Conservation (phyloP, 164 flowering plant species). For the Magnolia sinica region DNA sequence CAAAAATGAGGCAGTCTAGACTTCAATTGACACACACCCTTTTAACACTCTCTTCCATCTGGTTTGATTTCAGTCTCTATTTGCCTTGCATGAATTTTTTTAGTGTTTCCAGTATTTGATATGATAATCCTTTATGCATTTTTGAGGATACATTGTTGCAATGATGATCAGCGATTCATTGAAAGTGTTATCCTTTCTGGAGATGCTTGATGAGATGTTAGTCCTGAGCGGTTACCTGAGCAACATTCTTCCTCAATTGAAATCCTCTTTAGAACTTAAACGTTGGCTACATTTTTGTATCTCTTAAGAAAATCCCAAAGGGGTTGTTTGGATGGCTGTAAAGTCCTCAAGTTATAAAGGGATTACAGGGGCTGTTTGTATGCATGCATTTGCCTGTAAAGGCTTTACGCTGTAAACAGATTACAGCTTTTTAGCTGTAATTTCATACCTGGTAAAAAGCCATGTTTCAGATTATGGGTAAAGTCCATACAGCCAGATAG, state of each 20-base stretch:
- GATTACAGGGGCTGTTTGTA: too few relatives aligned
- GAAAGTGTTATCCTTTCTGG: background rate
- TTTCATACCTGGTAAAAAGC: too few relatives aligned
- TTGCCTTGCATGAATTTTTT: background rate
- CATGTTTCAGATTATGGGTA: too few relatives aligned
- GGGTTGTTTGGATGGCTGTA: too few relatives aligned
- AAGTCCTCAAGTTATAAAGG: too few relatives aligned
- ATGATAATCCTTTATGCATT: background rate
- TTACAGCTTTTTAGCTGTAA: too few relatives aligned
- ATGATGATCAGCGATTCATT: background rate
- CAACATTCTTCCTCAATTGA: background rate
- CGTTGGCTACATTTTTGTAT: too few relatives aligned
- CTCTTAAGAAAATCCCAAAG: too few relatives aligned
- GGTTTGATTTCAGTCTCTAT: background rate
- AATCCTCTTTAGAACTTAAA: background rate
- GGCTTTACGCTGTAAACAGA: too few relatives aligned
- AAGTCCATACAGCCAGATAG: too few relatives aligned
- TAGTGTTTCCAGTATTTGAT: background rate
- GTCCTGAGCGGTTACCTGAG: conserved; percentile 4
- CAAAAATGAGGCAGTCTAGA: too few relatives aligned
- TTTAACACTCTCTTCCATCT: background rate
- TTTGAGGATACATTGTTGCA: background rate
- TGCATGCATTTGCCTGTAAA: too few relatives aligned
- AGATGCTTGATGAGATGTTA: background rate
- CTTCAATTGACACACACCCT: background rate